Evolutionary conservation across 352 stramenopile genomes (phyloP).

Genomic region (Elongisporangium senticosum): DNA sequence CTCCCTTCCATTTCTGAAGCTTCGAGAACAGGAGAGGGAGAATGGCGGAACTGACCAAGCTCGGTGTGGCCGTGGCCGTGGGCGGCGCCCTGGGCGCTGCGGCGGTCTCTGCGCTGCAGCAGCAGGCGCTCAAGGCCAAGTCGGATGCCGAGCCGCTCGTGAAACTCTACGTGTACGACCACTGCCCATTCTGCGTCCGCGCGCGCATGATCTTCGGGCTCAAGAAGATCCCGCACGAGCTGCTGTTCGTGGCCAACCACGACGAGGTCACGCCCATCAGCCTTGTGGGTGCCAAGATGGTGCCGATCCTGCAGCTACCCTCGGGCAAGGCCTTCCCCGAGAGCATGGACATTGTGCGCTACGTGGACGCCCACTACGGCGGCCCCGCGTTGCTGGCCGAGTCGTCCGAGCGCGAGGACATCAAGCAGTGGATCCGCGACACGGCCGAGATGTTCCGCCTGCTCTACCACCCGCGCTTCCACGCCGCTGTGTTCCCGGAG

Average conservation of each 20-base stretch:
- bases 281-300: slow-evolving; percentile 40
- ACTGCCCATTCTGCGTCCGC: slow-evolving; percentile 49
- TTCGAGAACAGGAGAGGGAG: neutral
- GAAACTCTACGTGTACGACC: slow-evolving; percentile 60
- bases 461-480: slow-evolving; percentile 40
- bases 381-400: slow-evolving; percentile 20
- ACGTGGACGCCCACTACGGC: slow-evolving; percentile 46
- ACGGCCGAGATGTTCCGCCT: slow-evolving; percentile 17
- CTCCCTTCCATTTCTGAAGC: neutral
- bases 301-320: slow-evolving; percentile 39
- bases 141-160: slow-evolving; percentile 7
- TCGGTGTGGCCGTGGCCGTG: slow-evolving; percentile 17
- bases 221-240: slow-evolving; percentile 31
- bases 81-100: slow-evolving; percentile 16
- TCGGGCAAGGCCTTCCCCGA: slow-evolving; percentile 39
- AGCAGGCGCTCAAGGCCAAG: neutral
- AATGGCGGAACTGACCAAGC: slow-evolving; percentile 21
- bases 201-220: slow-evolving; percentile 45
- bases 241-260: slow-evolving; percentile 42
- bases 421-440: slow-evolving; percentile 34
- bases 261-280: slow-evolving; percentile 44
- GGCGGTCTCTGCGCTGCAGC: neutral
- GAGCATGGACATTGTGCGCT: slow-evolving; percentile 53
- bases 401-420: slow-evolving; percentile 28
- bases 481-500: slow-evolving; percentile 35